A percentile compares a stretch with the other conserved stretches of the same genome.
Evolutionary conservation across 805 yeast genomes (phyloP).

Genomic region (Wickerhamiella slavikovae): DNA sequence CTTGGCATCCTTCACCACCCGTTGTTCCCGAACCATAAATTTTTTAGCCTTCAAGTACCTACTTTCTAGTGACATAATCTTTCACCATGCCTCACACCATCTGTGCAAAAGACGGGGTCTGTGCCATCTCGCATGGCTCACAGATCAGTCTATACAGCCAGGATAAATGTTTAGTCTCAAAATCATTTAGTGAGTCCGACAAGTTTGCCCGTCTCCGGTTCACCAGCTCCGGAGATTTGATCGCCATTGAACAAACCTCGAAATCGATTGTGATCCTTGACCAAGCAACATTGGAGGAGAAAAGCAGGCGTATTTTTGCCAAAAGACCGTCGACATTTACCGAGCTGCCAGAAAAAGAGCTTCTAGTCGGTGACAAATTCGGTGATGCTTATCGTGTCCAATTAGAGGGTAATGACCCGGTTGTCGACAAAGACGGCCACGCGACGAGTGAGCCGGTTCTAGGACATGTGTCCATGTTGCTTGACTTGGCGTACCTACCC

Average conservation of each 20-base stretch:
- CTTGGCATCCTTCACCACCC: no score
- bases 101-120: neutral
- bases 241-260: constrained; percentile 59
- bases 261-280: constrained; percentile 64
- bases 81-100: constrained; percentile 5
- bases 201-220: constrained; percentile 36
- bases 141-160: neutral
- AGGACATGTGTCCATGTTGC: constrained; percentile 94
- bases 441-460: constrained; percentile 41
- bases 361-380: constrained; percentile 79
- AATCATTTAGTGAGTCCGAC: no score
- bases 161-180: no score
- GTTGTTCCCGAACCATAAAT: no score
- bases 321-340: constrained; percentile 81
- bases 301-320: constrained; percentile 61
- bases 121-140: constrained; percentile 1
- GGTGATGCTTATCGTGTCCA: constrained; percentile 62
- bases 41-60: no score
- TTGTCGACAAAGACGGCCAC: constrained; percentile 12
- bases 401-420: constrained; percentile 17
- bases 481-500: constrained; percentile 33
- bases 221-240: constrained; percentile 29
- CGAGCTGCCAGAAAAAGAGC: constrained; percentile 26
- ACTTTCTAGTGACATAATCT: no score
- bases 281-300: constrained; percentile 21